Percentiles rank a stretch among this genome's conserved stretches.
phyloP scores from a whole-genome alignment of 768 basidiomycete species.

The Psilocybe cyanescens region DNA sequence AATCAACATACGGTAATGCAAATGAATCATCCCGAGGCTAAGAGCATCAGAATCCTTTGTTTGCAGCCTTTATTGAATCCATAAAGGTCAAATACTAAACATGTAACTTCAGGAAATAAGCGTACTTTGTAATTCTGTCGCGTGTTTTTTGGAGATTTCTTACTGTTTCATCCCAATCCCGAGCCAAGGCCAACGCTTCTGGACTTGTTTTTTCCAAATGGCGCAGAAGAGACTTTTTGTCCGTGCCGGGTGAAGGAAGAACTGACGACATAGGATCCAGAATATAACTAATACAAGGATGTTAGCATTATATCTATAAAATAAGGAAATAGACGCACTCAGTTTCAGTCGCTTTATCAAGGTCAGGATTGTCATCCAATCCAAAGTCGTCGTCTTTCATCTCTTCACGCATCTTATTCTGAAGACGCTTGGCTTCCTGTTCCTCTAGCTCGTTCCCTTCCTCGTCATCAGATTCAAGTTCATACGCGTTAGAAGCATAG shows the following conservation, averaged over 20 bases:
- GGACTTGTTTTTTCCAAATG: slow-evolving; percentile 78
- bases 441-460: slow-evolving; percentile 89
- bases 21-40: slow-evolving; percentile 71
- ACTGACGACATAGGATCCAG: slow-evolving; percentile 40
- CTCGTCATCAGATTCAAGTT: slow-evolving; percentile 85
- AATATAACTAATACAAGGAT: slow-evolving; percentile 33
- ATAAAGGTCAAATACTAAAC: neutral
- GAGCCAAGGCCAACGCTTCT: slow-evolving; percentile 77
- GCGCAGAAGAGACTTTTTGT: slow-evolving; percentile 62
- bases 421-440: slow-evolving; percentile 82
- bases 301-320: neutral
- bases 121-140: slow-evolving; percentile 59
- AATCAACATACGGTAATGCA: slow-evolving; percentile 83
- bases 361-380: slow-evolving; percentile 61
- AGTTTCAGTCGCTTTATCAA: slow-evolving; percentile 28
- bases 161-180: slow-evolving; percentile 82
- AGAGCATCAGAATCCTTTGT: slow-evolving; percentile 52
- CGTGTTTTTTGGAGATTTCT: slow-evolving; percentile 54
- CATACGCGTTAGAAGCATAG: slow-evolving; percentile 83
- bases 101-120: neutral
- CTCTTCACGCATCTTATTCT: slow-evolving; percentile 70
- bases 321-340: slow-evolving; percentile 33
- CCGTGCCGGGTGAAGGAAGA: slow-evolving; percentile 46
- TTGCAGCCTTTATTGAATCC: slow-evolving; percentile 44
- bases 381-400: slow-evolving; percentile 87